Base-by-base conservation (phyloP, 352 stramenopile species). In the Phytopythium vexans region DNA sequence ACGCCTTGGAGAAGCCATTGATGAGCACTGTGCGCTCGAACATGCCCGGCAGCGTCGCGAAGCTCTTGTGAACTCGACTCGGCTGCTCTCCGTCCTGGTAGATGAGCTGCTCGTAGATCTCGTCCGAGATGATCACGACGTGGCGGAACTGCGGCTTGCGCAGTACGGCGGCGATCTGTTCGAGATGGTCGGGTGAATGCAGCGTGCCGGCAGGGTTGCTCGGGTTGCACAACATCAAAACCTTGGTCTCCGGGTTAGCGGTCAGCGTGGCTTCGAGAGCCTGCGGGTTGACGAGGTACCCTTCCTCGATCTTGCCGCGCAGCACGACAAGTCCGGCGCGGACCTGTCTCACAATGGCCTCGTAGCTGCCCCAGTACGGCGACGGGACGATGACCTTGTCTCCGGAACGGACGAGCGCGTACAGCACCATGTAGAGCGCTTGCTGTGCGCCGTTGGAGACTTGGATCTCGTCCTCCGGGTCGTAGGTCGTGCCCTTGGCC, bases 321-420 rank as follows among this genome's bases (percentile, higher is more conserved):
- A 98, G 66, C 56, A 96, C 81, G 5, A 98, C 74, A 0, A 95
- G 79, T 35, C 80, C 80, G 2, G 87, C 94, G 34, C 86, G 88
- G 2, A 89, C 87, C 33, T 98, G 76, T 40, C 84, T 77, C 32
- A 92, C 82, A 55, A 99, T 98, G 68, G 97, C 93, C 7, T 95
- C 92, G 77, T 99, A 99, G 33, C 75, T 97, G 6, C 96, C 92
- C 95, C 95, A 99, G 77, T 97, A 99, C 8, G 96, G 96, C 15
- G 94, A 91, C n/a, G 96, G 96, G 47, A 99, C 84, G 40, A 99
- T 67, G 2, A 98, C 95, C 56, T 97, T 86, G 66, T 99, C 96
- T 6, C 95, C 95, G 1, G 82, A 72, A 10, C 89, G 77, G 56
- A 81, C 91, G 34, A 97, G 75, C 0, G 92, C 85, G 39, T 98